Evolutionary conservation across 257 asterid genomes (phyloP), one percentile per base, ranked within the genome.

Genomic region (Solanum clarkiae): DNA sequence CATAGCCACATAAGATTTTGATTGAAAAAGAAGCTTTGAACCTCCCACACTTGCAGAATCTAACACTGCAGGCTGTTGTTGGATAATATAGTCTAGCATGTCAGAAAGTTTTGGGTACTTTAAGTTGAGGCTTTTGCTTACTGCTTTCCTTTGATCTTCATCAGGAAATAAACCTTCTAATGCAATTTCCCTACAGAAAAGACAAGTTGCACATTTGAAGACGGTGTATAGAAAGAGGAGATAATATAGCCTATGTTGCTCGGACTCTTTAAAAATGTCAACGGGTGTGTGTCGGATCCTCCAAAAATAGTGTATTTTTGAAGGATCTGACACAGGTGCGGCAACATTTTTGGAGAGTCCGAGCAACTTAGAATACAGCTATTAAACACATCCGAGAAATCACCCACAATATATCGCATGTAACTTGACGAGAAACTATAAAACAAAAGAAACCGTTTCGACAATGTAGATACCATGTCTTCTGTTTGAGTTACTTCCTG

Each of bases 111-210:
- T 93, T 49, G 99, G 98, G 90, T 93, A 94, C 84, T 86, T 92
- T 44, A 85, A 69, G 80, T 92, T 86, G 83, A 82, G 54, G 87
- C 82, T 89, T 83, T 86, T 88, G 66, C 87, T 85, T 75, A 80
- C 88, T 79, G 91, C 80, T 82, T 89, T 94, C 85, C 93, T 90
- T 83, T 87, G 94, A 84, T 86, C 93, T 91, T 94, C 98, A 81
- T 94, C 98, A 56, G 97, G 99, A 90, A 95, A 93, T 77, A 97
- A 89, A 87, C 97, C 99, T 89, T 93, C 98, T 88, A 97, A 71
- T 80, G 98, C 96, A 96, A 95, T 97, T 89, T 97, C 99, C 95
- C 99, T 97, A 86, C 75, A 63, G 79, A 80, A 85, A 49, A 80
- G 62, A 55, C 83, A 86, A 83, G 85, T 53, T 77, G 45, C 82